phyloP scores from a whole-genome alignment of 2,329 filamentous ascomycete genomes.

The Ciborinia camelliae region DNA sequence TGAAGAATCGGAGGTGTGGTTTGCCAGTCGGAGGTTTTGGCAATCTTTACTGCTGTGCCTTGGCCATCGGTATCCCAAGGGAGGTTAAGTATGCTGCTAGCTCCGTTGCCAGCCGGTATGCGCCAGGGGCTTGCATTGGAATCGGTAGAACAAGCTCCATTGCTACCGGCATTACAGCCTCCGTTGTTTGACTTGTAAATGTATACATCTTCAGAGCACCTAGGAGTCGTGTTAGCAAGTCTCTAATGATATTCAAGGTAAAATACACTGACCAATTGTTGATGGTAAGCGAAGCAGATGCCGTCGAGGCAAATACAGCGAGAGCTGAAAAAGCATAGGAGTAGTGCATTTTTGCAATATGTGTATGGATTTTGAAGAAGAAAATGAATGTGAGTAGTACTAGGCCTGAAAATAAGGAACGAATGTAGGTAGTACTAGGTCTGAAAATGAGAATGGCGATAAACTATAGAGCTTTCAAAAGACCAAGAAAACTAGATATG shows the following conservation, averaged over 20 bases:
- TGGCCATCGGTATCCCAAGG: constrained; percentile 10
- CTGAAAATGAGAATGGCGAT: not conserved
- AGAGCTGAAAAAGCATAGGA: constrained; percentile 16
- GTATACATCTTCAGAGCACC: constrained; percentile 15
- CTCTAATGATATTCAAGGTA: no score
- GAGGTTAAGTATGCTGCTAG: constrained; percentile 11
- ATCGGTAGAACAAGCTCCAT: constrained; percentile 10
- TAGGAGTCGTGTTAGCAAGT: not conserved
- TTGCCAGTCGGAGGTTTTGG: constrained; percentile 16
- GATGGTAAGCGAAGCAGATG: constrained; percentile 17
- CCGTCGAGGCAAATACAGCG: constrained; percentile 13
- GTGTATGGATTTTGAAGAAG: not conserved
- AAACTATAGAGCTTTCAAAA: constrained; percentile 11
- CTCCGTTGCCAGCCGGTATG: constrained; percentile 15
- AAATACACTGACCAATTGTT: constrained; percentile 8
- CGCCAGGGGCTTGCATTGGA: constrained; percentile 11
- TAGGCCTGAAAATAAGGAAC: constrained; percentile 11
- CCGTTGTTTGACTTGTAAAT: constrained; percentile 13
- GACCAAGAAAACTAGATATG: not conserved
- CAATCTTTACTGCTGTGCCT: constrained; percentile 17
- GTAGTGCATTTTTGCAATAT: constrained; percentile 12
- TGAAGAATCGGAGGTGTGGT: constrained; percentile 14
- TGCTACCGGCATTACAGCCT: constrained; percentile 11
- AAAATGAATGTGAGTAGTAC: constrained; percentile 14
- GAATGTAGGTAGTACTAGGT: constrained; percentile 17